Percentiles rank a stretch among this genome's conserved stretches.
These are phyloP conservation scores for Cercospora sesami DNA, from an alignment of 2,329 filamentous ascomycete species.

Conservation along the genomic window DNA sequence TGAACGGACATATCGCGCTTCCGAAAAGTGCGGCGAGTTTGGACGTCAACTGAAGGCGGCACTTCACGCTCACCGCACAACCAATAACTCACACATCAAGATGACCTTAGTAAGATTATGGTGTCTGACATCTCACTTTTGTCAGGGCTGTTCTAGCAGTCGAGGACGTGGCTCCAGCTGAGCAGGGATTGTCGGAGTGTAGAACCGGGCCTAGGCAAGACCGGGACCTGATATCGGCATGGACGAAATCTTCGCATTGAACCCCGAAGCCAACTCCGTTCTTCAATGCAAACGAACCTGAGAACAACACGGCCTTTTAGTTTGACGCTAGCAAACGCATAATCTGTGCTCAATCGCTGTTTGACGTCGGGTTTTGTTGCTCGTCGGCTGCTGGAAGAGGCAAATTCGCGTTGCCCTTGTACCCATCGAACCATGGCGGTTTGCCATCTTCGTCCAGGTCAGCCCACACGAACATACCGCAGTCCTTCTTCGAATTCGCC, in stretches of 20 bases:
- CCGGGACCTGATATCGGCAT: not conserved
- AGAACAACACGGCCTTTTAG: not conserved
- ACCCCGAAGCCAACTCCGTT: not conserved
- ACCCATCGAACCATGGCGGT: slow-evolving; percentile 59
- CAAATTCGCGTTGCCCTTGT: slow-evolving; percentile 37
- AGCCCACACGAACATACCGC: slow-evolving; percentile 81
- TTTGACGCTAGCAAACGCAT: too few species aligned
- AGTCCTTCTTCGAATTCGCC: slow-evolving; percentile 61
- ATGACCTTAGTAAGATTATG: not conserved
- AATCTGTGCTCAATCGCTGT: not conserved
- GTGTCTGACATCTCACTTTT: not conserved
- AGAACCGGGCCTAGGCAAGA: not conserved
- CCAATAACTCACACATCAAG: not conserved
- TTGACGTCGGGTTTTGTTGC: not conserved
- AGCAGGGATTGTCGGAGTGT: not conserved
- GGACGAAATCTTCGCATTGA: not conserved
- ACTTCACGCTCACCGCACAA: not conserved
- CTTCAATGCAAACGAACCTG: not conserved
- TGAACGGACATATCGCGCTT: not conserved
- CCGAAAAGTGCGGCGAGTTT: not conserved
- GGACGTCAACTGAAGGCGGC: not conserved
- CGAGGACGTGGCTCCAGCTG: not conserved
- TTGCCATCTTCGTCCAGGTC: slow-evolving; percentile 84
- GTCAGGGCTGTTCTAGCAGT: not conserved
- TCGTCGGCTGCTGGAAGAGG: slow-evolving; percentile 7